A percentile compares a stretch with the other conserved stretches of the same genome.
These are phyloP conservation scores for Buxus sempervirens DNA, from an alignment of 164 flowering plant genomes.

Conservation along the genomic window DNA sequence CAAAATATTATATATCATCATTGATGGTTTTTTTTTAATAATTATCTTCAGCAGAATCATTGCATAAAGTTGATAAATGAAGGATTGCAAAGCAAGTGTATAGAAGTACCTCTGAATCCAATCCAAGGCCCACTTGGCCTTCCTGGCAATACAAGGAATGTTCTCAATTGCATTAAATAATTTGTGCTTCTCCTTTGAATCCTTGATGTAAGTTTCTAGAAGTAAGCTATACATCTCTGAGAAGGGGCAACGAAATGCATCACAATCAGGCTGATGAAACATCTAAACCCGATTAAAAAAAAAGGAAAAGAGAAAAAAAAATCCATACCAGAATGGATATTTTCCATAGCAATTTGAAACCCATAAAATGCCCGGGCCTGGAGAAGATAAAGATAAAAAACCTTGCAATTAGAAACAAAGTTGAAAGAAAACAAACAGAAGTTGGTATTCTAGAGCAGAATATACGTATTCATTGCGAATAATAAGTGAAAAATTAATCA, in stretches of 20 bases:
- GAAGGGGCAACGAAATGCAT: slow-evolving; percentile 5
- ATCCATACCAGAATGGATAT: slow-evolving; percentile 76
- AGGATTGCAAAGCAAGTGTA: neutral
- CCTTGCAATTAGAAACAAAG: neutral
- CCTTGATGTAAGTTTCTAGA: slow-evolving; percentile 83
- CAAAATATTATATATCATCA: neutral
- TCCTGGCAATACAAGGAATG: slow-evolving; percentile 63
- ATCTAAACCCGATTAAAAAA: neutral
- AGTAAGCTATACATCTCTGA: slow-evolving; percentile 92
- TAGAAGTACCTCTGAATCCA: slow-evolving; percentile 66
- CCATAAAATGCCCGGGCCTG: slow-evolving; percentile 86
- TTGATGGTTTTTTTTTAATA: neutral
- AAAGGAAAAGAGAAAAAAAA: slow-evolving; percentile 13
- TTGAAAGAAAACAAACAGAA: slow-evolving; percentile 1
- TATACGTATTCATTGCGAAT: neutral
- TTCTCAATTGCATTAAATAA: slow-evolving; percentile 77
- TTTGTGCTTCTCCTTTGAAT: slow-evolving; percentile 63
- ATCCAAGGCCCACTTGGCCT: slow-evolving; percentile 76
- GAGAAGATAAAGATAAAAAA: slow-evolving; percentile 8
- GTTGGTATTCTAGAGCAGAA: neutral
- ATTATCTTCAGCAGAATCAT: neutral
- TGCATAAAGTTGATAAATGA: neutral
- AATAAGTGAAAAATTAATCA: neutral
- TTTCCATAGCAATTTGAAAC: slow-evolving; percentile 87
- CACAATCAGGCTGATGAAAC: slow-evolving; percentile 11